Evolutionary conservation across 768 basidiomycete species (phyloP).

Genomic region (Tulasnella sp.): DNA sequence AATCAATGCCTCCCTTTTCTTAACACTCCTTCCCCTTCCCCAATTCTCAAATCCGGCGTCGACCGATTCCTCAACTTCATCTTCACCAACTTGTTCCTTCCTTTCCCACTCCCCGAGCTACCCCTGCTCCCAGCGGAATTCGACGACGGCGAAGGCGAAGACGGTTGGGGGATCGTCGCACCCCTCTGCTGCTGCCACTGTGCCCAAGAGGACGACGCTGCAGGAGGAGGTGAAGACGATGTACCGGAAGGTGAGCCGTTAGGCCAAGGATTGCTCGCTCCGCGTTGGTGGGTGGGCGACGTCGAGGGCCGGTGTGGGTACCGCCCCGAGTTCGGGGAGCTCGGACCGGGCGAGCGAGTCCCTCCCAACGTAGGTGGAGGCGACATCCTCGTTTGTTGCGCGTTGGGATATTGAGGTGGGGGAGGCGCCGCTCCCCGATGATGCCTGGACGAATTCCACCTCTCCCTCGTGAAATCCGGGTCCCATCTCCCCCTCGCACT

Average conservation of each 20-base stretch:
- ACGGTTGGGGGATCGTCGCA: neutral
- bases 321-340: neutral
- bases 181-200: neutral
- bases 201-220: neutral
- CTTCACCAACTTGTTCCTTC: neutral
- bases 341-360: neutral
- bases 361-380: neutral
- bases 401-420: neutral
- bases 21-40: neutral
- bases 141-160: neutral
- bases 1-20: neutral
- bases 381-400: neutral
- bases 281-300: neutral
- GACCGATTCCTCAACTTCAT: neutral
- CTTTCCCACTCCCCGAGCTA: neutral
- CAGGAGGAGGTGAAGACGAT: neutral
- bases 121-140: neutral
- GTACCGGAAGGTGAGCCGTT: neutral
- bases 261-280: neutral
- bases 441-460: neutral
- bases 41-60: neutral
- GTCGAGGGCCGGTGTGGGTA: neutral
- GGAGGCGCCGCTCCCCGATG: neutral
- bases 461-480: neutral
- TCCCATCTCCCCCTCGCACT: neutral